Percentiles rank a stretch among this genome's conserved stretches.
phyloP scores from a whole-genome alignment of 495 filamentous ascomycete species.

The Tetracladium setigerum region DNA sequence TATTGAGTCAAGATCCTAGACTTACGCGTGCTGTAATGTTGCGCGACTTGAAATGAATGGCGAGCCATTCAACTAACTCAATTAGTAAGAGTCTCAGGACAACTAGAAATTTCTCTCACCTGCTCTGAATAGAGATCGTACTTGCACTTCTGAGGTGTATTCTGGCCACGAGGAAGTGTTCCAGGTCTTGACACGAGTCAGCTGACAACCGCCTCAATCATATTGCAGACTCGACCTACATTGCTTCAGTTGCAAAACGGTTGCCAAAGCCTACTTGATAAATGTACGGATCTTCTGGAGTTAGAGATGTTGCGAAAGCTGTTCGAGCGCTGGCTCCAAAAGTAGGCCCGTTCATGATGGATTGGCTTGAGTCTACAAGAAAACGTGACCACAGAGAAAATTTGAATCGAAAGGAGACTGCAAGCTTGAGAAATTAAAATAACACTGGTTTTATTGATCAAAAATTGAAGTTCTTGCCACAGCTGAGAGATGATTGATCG shows the following conservation, averaged over 20 bases:
- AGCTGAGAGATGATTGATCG: too few species aligned
- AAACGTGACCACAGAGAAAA: too few species aligned
- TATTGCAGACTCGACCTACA: not conserved
- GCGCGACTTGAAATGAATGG: conserved; percentile 2
- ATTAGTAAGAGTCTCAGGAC: too few species aligned
- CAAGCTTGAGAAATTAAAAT: too few species aligned
- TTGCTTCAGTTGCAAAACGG: conserved; percentile 6
- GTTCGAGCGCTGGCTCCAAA: conserved; percentile 3
- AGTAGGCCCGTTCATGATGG: not conserved
- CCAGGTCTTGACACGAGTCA: not conserved
- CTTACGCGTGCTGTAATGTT: conserved; percentile 4
- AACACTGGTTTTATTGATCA: too few species aligned
- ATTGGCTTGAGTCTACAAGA: too few species aligned
- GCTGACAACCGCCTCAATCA: not conserved
- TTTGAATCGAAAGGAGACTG: too few species aligned
- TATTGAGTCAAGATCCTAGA: too few species aligned
- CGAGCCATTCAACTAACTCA: conserved; percentile 1
- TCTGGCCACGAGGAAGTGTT: conserved; percentile 2
- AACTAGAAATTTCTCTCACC: not conserved
- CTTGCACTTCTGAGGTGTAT: conserved; percentile 6
- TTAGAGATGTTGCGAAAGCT: conserved; percentile 8
- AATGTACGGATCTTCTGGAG: conserved; percentile 8
- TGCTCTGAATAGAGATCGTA: conserved; percentile 7
- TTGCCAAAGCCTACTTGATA: conserved; percentile 17
- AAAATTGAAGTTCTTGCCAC: too few species aligned